Conservation (phyloP, 2,329 filamentous ascomycete species). For the Xylariaceae sp. region DNA sequence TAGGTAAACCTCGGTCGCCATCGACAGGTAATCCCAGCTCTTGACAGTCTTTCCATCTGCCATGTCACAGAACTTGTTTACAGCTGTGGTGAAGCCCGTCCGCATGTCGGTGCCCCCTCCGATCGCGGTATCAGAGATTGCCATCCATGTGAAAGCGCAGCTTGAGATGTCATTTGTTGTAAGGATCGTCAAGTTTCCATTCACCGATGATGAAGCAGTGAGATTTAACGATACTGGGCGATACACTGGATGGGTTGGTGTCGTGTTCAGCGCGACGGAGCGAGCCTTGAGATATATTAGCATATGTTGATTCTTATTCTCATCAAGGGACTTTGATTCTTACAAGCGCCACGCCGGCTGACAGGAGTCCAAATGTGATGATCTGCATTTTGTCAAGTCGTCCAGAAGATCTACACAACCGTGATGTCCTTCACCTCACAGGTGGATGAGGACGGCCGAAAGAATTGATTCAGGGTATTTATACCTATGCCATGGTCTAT, state of each 20-base stretch:
- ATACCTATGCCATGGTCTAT: slow-evolving; percentile 4
- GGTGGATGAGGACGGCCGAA: no score
- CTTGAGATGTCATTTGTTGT: slow-evolving; percentile 28
- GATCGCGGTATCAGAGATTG: slow-evolving; percentile 26
- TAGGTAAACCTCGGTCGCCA: slow-evolving; percentile 30
- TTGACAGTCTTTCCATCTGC: slow-evolving; percentile 23
- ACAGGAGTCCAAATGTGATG: slow-evolving; percentile 2
- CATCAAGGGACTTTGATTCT: neutral
- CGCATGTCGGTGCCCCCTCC: slow-evolving; percentile 26
- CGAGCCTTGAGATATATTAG: slow-evolving; percentile 16
- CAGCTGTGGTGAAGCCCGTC: slow-evolving; percentile 26
- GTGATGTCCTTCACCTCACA: no score
- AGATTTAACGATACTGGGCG: slow-evolving; percentile 7
- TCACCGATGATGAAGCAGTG: slow-evolving; percentile 3
- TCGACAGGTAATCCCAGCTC: slow-evolving; percentile 26
- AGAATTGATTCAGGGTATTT: neutral
- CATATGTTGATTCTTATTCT: slow-evolving; percentile 1
- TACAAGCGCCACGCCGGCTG: slow-evolving; percentile 11
- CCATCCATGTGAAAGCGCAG: slow-evolving; percentile 27
- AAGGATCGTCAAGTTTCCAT: slow-evolving; percentile 8
- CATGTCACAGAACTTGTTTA: slow-evolving; percentile 26
- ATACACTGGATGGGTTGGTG: slow-evolving; percentile 2
- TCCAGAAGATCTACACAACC: neutral
- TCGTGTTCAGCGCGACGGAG: slow-evolving; percentile 7
- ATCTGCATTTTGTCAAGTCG: slow-evolving; percentile 7